Percentiles rank a stretch among this genome's conserved stretches.
phyloP scores from a whole-genome alignment of 192 early-diverging fungal genomes.

The Mortierella antarctica region DNA sequence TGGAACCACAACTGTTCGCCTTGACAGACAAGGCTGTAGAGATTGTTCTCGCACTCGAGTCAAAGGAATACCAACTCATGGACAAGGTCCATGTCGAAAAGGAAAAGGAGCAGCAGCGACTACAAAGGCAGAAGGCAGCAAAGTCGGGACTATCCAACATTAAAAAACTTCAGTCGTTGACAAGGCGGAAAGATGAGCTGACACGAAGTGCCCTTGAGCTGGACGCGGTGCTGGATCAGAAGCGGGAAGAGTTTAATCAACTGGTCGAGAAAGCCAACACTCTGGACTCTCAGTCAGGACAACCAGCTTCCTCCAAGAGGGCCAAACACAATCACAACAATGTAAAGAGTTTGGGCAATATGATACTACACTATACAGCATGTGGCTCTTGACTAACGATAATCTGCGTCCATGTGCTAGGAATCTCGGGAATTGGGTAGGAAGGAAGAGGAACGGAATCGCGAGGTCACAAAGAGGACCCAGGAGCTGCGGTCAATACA shows the following conservation, averaged over 20 bases:
- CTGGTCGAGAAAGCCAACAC: neutral
- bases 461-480: conserved; percentile 13
- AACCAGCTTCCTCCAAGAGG: neutral
- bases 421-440: conserved; percentile 33
- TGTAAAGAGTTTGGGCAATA: conserved; percentile 2
- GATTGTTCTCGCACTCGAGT: conserved; percentile 16
- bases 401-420: conserved; percentile 1
- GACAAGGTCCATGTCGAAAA: conserved; percentile 1
- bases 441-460: conserved; percentile 21
- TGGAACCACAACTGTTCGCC: conserved; percentile 13
- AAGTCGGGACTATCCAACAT: conserved; percentile 31
- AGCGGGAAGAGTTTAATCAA: conserved; percentile 28
- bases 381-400: neutral
- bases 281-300: conserved; percentile 7
- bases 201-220: conserved; percentile 28
- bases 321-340: conserved; percentile 3
- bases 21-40: conserved; percentile 23
- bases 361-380: neutral
- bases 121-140: conserved; percentile 18
- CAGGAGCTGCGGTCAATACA: conserved; percentile 21
- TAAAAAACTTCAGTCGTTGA: conserved; percentile 38
- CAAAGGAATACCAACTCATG: conserved; percentile 24
- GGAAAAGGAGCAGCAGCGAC: conserved; percentile 7
- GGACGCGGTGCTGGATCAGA: conserved; percentile 36
- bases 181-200: conserved; percentile 44